Conservation (phyloP, 2,329 filamentous ascomycete species). For the Venturia oleaginea region DNA sequence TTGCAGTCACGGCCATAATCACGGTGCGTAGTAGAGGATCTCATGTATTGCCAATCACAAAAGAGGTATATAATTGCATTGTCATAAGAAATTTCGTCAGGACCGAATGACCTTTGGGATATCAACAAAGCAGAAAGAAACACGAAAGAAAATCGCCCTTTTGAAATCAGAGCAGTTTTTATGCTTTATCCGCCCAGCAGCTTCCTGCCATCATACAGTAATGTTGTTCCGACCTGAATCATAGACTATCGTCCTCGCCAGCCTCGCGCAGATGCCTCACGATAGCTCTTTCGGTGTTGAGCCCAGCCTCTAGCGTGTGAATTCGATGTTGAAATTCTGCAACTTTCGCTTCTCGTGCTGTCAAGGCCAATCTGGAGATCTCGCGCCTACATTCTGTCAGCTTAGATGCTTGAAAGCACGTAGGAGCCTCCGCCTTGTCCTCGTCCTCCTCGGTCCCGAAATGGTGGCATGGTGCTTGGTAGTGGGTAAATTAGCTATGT, state of each 20-base stretch:
- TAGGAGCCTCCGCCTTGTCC: neutral
- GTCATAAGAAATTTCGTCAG: neutral
- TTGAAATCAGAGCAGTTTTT: neutral
- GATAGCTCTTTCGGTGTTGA: slow-evolving; percentile 42
- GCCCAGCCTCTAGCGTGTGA: slow-evolving; percentile 45
- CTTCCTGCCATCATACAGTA: neutral
- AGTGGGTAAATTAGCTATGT: neutral
- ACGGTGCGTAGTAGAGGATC: neutral
- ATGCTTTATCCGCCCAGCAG: neutral
- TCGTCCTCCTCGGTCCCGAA: slow-evolving; percentile 1
- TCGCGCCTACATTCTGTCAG: slow-evolving; percentile 39
- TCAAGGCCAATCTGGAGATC: slow-evolving; percentile 51
- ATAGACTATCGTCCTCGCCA: neutral
- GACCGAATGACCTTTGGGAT: neutral
- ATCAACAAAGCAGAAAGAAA: neutral
- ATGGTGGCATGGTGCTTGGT: neutral
- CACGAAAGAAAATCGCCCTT: neutral
- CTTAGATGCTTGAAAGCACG: slow-evolving; percentile 25
- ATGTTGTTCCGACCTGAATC: neutral
- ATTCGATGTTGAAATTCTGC: slow-evolving; percentile 59
- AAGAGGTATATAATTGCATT: neutral
- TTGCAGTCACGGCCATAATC: too few relatives aligned
- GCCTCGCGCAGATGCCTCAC: slow-evolving; percentile 27
- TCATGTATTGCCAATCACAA: neutral
- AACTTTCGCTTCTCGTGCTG: slow-evolving; percentile 55